Evolutionary conservation across 2,329 filamentous ascomycete genomes (phyloP).

Genomic region (Fusarium sp.): DNA sequence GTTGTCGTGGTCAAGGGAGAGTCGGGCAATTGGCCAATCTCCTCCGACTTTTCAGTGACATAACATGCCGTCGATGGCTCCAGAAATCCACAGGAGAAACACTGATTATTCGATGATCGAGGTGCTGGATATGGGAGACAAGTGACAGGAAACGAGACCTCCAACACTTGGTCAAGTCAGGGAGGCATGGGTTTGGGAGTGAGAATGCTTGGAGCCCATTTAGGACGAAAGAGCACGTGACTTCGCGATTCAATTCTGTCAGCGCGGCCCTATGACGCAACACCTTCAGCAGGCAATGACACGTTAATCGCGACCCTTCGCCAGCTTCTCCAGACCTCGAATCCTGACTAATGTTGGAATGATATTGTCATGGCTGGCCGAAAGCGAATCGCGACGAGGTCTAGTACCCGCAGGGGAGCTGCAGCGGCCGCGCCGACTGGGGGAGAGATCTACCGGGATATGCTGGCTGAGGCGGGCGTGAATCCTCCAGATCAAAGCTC

Average conservation of each 20-base stretch:
- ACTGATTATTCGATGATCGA: background rate
- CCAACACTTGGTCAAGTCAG: background rate
- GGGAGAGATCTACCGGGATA: slow-evolving; percentile 60
- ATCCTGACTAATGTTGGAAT: slow-evolving; percentile 4
- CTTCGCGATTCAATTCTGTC: slow-evolving; percentile 21
- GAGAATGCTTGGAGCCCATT: background rate
- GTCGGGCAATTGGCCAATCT: background rate
- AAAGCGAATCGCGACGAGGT: slow-evolving; percentile 44
- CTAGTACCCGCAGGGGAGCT: slow-evolving; percentile 32
- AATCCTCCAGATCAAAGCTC: slow-evolving; percentile 39
- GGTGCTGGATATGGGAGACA: background rate
- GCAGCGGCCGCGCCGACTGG: slow-evolving; percentile 35
- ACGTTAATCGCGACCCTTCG: slow-evolving; percentile 23
- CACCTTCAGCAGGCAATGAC: slow-evolving; percentile 25
- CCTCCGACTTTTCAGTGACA: background rate
- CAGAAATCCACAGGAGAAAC: background rate
- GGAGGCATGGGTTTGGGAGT: background rate
- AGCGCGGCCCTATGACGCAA: slow-evolving; percentile 43
- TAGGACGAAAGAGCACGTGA: slow-evolving; percentile 20
- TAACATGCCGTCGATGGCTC: background rate
- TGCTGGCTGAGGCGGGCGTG: slow-evolving; percentile 63
- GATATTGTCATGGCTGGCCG: slow-evolving; percentile 47
- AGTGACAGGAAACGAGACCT: background rate
- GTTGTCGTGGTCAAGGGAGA: background rate
- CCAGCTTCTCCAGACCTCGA: slow-evolving; percentile 6